These are phyloP conservation scores for Delphinella strobiligena DNA, from an alignment of 2,329 filamentous ascomycete species.

Conservation along the genomic window DNA sequence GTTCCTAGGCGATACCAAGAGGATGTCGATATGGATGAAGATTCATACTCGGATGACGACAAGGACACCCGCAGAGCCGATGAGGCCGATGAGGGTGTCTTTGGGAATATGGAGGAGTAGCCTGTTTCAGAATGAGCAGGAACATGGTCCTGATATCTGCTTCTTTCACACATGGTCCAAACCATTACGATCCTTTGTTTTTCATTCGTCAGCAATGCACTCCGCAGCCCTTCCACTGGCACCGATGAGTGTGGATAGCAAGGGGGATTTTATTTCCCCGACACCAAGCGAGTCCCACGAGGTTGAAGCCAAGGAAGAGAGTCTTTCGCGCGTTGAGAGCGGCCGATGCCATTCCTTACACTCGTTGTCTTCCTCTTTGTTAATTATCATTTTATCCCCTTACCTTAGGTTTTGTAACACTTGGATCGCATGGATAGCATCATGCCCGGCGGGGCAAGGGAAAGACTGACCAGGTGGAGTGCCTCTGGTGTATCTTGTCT, in stretches of 20 bases:
- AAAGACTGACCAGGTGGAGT: too few species aligned
- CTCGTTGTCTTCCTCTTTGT: conserved; percentile 4
- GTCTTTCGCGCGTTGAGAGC: conserved; percentile 11
- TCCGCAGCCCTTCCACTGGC: conserved; percentile 23
- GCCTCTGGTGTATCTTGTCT: too few species aligned
- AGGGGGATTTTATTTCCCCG: too few species aligned
- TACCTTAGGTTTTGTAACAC: conserved; percentile 1
- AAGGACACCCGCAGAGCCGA: conserved; percentile 45
- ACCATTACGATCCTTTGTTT: too few species aligned
- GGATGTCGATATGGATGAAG: conserved; percentile 37
- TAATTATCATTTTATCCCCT: conserved; percentile 7
- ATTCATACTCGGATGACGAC: conserved; percentile 35
- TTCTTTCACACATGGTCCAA: too few species aligned
- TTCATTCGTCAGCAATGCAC: conserved; percentile 2
- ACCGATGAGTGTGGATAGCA: conserved; percentile 27
- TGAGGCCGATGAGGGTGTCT: conserved; percentile 90
- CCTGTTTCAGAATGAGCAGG: too few species aligned
- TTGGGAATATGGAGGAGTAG: conserved; percentile 90
- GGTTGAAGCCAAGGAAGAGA: conserved; percentile 12
- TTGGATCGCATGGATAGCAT: neutral
- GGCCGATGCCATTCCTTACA: conserved; percentile 3
- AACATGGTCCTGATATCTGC: too few species aligned
- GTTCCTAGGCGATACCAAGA: conserved; percentile 11
- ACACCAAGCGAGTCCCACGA: conserved; percentile 11
- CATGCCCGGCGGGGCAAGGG: neutral